Base-by-base conservation (phyloP, 1,284 basidiomycete genomes). In the Apiotrichum akiyoshidainum region DNA sequence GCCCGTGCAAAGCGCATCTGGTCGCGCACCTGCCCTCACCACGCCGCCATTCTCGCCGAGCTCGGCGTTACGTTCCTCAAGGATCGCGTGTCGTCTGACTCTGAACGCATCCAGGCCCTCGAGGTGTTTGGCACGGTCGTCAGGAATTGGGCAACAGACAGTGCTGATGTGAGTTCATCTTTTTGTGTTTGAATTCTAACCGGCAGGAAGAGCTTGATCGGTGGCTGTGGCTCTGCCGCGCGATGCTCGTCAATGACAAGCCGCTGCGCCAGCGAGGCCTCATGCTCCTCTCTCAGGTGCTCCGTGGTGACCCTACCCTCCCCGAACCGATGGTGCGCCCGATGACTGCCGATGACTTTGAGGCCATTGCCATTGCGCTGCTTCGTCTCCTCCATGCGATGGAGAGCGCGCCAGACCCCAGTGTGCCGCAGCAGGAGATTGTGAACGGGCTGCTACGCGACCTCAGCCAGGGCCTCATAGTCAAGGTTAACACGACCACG, bases 1-100 rank as follows among this genome's bases (percentile, higher is more conserved):
- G 73, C 72, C 33, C 64, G 73, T 21, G 65, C 71, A 1, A 73
- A 73, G 54, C 65, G 66, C 35, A 55, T 69, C 1, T 76, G 74
- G 74, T 71, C 70, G 0, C 59, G 71, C 17, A 75, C 74, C 2
- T 74, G 69, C 44, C 74, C 74, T 1, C 73, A 75, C 53, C 74
- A 76, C 56, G 64, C 68, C 4, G 66, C 67, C 9, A 72, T 76
- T 45, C 64, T 76, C 13, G 67, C 72, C 16, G 74, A 76, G 57
- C 65, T 76, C 2, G 69, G 69, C 12, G 65, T 70, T 1, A 66
- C 69, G 1, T 75, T 75, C 53, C 57, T 74, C 1, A 65, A 65
- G 9, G 68, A 70, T 45, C 54, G 55, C 5, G 54, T 63, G 1
- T 66, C 71, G 16, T 67, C 68, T 14, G 67, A 67, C 21, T 71